Evolutionary conservation across 495 filamentous ascomycete genomes (phyloP), one percentile per base, ranked within the genome.

Genomic region (Apodospora peruviana): DNA sequence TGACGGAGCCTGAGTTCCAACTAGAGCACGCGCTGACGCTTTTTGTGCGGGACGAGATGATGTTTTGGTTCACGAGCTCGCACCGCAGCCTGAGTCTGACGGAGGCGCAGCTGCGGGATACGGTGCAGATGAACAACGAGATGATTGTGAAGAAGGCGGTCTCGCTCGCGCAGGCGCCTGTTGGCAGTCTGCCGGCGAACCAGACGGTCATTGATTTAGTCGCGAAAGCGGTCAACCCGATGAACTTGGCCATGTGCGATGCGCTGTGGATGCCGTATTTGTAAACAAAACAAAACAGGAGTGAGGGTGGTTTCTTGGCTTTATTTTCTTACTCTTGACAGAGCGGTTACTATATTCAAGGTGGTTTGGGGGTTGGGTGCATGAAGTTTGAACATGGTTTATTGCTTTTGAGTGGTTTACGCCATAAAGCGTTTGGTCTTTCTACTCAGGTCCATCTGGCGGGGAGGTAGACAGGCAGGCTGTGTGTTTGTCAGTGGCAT

Each of bases 231-330:
- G 87, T 90, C 18, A 91, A 95, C 66, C 91, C 91, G 17, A 79
- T 84, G 73, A 84, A 89, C 64, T 64, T 99, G 65, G 82, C 85
- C 19, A 74, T 82, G 59, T 86, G 83, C 49, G 94, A 99, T 75
- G 82, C 91, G 53, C 76, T 97, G 55, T 99, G 93, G 90, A 97
- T 97, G 94, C 85, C 86, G 11, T 99, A 95, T 73, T 69, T 97
- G 51, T 98, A 78, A 39, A 14, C 27, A 7, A 14, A 14, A 14
- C 27, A 32, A 32, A 32, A 40, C n/a, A n/a, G n/a, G n/a, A n/a
- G n/a, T n/a, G n/a, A n/a, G n/a, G n/a, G n/a, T n/a, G n/a, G n/a
- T n/a, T n/a, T n/a, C n/a, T n/a, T n/a, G n/a, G n/a, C n/a, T n/a
- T n/a, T n/a, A n/a, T n/a, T n/a, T n/a, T n/a, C n/a, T n/a, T n/a